These are phyloP conservation scores for Candida succiphila DNA, from an alignment of 805 yeast genomes.

Conservation along the genomic window DNA sequence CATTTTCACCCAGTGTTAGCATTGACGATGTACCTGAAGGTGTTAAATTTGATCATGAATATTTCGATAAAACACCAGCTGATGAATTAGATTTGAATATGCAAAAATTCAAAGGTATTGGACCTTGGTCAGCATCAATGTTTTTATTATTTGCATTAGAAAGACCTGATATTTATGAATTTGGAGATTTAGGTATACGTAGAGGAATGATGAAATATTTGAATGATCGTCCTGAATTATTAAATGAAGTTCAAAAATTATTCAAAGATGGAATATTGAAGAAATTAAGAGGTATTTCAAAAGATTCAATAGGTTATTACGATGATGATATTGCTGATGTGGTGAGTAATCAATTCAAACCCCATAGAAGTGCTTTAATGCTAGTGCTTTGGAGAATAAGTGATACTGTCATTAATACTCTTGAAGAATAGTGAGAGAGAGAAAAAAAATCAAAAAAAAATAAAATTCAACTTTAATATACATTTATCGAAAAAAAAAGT, in stretches of 20 bases:
- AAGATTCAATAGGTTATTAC: slow-evolving; percentile 17
- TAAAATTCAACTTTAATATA: too few species aligned
- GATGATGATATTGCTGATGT: slow-evolving; percentile 48
- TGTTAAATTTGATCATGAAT: slow-evolving; percentile 6
- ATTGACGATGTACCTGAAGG: slow-evolving; percentile 5
- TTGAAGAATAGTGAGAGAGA: slow-evolving; percentile 14
- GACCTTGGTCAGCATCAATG: slow-evolving; percentile 87
- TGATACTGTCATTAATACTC: slow-evolving; percentile 42
- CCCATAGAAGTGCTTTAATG: slow-evolving; percentile 63
- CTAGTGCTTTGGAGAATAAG: slow-evolving; percentile 65
- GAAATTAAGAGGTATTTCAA: slow-evolving; percentile 23
- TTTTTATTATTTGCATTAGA: slow-evolving; percentile 63
- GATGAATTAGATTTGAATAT: slow-evolving; percentile 8
- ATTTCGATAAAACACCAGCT: slow-evolving; percentile 7
- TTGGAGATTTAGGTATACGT: slow-evolving; percentile 77
- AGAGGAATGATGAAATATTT: slow-evolving; percentile 68
- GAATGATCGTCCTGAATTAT: slow-evolving; percentile 38
- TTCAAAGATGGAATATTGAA: slow-evolving; percentile 21
- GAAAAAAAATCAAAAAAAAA: neutral
- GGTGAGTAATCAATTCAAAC: slow-evolving; percentile 50
- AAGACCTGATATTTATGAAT: slow-evolving; percentile 61
- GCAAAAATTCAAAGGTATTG: slow-evolving; percentile 52
- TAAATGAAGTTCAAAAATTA: slow-evolving; percentile 32
- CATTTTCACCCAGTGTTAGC: slow-evolving; percentile 26
- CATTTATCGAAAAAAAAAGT: too few species aligned